Evolutionary conservation across 176 grass and related monocot species (phyloP).

Genomic region (Raddia distichophylla): DNA sequence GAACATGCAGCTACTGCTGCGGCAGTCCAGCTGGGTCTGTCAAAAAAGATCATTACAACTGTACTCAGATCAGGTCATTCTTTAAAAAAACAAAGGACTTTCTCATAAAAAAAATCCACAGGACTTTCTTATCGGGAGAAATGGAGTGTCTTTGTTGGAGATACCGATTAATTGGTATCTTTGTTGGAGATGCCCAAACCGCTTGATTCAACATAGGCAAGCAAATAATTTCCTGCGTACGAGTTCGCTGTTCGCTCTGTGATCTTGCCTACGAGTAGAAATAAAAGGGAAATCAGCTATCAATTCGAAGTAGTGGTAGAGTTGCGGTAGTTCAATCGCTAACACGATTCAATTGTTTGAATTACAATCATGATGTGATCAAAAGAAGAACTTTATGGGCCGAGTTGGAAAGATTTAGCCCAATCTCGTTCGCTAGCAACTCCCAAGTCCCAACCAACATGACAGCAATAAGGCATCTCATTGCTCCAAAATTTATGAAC

Average conservation of each 20-base stretch:
- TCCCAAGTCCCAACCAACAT: neutral
- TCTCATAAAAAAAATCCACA: too few relatives aligned
- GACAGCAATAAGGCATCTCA: neutral
- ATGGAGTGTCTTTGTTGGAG: too few relatives aligned
- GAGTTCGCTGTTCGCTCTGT: too few relatives aligned
- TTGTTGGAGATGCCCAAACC: too few relatives aligned
- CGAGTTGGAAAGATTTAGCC: neutral
- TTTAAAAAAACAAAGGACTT: too few relatives aligned
- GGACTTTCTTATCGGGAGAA: too few relatives aligned
- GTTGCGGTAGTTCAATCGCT: too few relatives aligned
- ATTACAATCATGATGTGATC: neutral
- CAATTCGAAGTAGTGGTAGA: neutral
- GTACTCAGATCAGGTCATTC: neutral
- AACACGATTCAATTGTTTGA: neutral
- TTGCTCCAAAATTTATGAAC: neutral
- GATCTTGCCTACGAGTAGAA: neutral
- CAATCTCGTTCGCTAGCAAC: neutral
- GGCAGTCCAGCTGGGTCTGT: neutral
- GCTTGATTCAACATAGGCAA: too few relatives aligned
- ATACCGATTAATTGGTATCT: too few relatives aligned
- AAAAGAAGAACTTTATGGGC: neutral
- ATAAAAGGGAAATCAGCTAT: neutral
- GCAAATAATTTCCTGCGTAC: too few relatives aligned
- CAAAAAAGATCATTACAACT: neutral
- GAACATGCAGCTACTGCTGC: neutral